phyloP scores from a whole-genome alignment of 1,284 basidiomycete genomes.

The Moesziomyces globuligerus region DNA sequence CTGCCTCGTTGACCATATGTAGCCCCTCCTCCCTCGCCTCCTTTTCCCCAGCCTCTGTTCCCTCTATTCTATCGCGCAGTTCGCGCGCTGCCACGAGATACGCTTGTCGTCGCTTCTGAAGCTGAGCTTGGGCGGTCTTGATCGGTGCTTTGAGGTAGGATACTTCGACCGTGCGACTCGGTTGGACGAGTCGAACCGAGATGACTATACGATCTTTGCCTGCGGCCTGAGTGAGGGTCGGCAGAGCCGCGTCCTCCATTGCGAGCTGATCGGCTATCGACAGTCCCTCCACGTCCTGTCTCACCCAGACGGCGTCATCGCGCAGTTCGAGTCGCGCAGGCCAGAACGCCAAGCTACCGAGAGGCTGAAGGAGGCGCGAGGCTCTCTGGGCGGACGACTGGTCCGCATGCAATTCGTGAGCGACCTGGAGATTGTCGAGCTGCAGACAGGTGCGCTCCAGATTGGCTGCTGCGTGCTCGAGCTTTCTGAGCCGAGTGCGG shows the following conservation, averaged over 20 bases:
- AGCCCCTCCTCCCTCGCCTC: neutral
- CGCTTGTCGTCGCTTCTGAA: slow-evolving; percentile 3
- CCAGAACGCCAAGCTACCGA: slow-evolving; percentile 38
- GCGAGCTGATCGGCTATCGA: slow-evolving; percentile 9
- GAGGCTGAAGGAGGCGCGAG: slow-evolving; percentile 20
- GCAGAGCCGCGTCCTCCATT: slow-evolving; percentile 25
- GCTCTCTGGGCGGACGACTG: slow-evolving; percentile 4
- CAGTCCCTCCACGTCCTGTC: slow-evolving; percentile 16
- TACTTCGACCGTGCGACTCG: slow-evolving; percentile 30
- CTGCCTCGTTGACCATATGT: slow-evolving; percentile 40
- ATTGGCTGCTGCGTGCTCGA: slow-evolving; percentile 16
- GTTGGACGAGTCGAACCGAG: slow-evolving; percentile 8
- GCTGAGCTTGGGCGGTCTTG: slow-evolving; percentile 20
- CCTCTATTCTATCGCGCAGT: neutral
- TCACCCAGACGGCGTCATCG: slow-evolving; percentile 13
- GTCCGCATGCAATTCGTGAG: slow-evolving; percentile 10
- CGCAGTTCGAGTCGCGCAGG: slow-evolving; percentile 19
- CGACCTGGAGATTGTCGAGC: slow-evolving; percentile 32
- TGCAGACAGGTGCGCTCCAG: slow-evolving; percentile 35
- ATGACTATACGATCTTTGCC: neutral
- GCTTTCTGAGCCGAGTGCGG: slow-evolving; percentile 5
- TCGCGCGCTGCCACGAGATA: no score
- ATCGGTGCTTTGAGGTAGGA: slow-evolving; percentile 3
- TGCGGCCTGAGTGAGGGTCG: slow-evolving; percentile 7
- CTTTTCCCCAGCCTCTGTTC: neutral